Base-by-base conservation (phyloP, 2,329 filamentous ascomycete species). In the Knoxdaviesia proteae region DNA sequence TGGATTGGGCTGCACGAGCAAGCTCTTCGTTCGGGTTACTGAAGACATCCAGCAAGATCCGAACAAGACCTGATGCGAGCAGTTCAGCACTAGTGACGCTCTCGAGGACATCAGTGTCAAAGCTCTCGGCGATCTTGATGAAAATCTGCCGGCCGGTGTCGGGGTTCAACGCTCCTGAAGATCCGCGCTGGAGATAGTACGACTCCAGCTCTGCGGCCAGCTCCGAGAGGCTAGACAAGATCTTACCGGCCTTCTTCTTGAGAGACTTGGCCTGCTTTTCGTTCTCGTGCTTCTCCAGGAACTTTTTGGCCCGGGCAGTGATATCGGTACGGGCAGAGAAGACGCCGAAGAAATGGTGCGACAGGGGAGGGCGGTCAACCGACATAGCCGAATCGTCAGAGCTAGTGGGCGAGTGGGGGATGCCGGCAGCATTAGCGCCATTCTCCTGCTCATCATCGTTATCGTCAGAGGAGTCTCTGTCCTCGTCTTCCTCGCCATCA, bases 61-160 rank as follows among this genome's bases (percentile, higher is more conserved):
- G 75, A 7, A 98, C 87, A 44, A 98, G 74, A 11, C 86, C 84
- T 2, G 90, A 96, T 32, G 83, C 84, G 42, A 96, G 72, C 33
- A 98, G 65, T 56, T 98, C 90, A 40, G 88, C 87, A 58, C 90
- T 98, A 1, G 90, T 98, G 42, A 94, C 87, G 55, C 84, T 93
- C 54, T 94, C 82, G 43, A 94, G 60, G 1, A 90, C 80, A 58
- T 94, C 83, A 0, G 80, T 77, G 52, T 92, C 80, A 51, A 98
- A 98, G 54, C 90, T 87, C 3, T 72, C 70, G 1, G 86, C 84
- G 45, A 98, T 63, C 41, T 70, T 74, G 33, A 68, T 64, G 59
- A 96, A 96, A 0, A 94, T 64, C 3, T 68, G 62, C 33, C 68
- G 63, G 7, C 81, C 84, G 36, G 71, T 60, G 20, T 64, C 59